Conservation (phyloP, 139 green algal genomes). For the Coccomyxa sp. region DNA sequence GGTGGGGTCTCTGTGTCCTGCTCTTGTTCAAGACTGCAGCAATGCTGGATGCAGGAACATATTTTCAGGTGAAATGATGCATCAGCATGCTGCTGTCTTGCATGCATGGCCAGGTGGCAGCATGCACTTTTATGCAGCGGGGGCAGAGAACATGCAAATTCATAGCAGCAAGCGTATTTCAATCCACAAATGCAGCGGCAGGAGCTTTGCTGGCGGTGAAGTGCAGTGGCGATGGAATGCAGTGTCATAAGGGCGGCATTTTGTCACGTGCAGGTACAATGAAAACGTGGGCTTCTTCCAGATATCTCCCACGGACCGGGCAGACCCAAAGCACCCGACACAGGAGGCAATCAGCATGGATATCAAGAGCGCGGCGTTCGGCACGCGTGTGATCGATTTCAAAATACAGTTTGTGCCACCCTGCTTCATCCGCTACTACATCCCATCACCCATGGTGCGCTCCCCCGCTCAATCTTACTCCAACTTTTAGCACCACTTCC, state of each 20-base stretch:
- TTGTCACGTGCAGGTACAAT: neutral
- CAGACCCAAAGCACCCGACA: neutral
- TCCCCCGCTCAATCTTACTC: neutral
- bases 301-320: neutral
- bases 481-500: neutral
- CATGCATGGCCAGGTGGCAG: neutral
- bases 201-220: too few relatives aligned
- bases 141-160: neutral
- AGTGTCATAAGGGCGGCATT: neutral
- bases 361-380: neutral
- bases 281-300: neutral
- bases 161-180: neutral
- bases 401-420: neutral
- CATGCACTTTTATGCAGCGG: neutral
- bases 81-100: neutral
- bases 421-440: neutral
- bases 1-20: neutral
- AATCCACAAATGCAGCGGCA: neutral
- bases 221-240: neutral
- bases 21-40: neutral
- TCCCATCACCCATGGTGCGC: neutral
- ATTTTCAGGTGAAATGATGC: neutral
- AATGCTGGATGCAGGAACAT: neutral
- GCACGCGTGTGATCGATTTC: neutral
- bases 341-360: neutral